Conservation (phyloP, 179 eudicot genomes). For the Pouteria campechiana region DNA sequence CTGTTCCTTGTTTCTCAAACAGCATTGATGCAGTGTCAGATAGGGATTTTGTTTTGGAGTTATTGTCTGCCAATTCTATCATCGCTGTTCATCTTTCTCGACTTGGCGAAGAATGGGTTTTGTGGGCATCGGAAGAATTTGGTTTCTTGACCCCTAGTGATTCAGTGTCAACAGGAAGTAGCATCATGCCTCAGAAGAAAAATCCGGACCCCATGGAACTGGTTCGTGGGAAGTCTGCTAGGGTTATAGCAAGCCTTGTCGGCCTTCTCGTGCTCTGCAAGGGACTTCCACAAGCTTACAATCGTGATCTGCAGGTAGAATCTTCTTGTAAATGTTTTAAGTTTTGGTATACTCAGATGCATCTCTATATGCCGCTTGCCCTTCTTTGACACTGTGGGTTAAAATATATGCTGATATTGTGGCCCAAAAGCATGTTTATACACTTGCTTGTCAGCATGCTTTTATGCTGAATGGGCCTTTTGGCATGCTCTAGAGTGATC, state of each 20-base stretch:
- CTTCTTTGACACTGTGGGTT: too few relatives aligned
- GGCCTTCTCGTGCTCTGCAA: conserved; percentile 93
- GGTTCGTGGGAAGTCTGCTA: conserved; percentile 96
- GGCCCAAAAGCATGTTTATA: too few relatives aligned
- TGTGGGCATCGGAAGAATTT: conserved; percentile 98
- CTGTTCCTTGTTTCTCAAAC: too few relatives aligned
- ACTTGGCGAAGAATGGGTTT: conserved; percentile 98
- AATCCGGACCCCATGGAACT: conserved; percentile 99
- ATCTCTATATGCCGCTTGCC: too few relatives aligned
- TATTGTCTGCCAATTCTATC: conserved; percentile 88
- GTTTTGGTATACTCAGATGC: too few relatives aligned
- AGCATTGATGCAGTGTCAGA: conserved; percentile 99
- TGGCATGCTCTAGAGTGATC: too few relatives aligned
- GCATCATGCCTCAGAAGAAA: conserved; percentile 99
- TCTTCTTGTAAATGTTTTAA: background rate
- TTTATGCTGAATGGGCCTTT: too few relatives aligned
- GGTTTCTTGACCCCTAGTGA: conserved; percentile 91
- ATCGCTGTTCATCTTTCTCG: conserved; percentile 91
- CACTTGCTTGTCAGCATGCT: too few relatives aligned
- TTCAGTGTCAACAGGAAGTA: conserved; percentile 96
- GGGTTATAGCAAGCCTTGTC: conserved; percentile 79
- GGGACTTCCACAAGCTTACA: conserved; percentile 96
- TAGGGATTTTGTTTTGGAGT: conserved; percentile 89
- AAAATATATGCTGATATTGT: too few relatives aligned
- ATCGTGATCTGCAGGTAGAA: conserved; percentile 94